phyloP scores from a whole-genome alignment of 2,329 filamentous ascomycete genomes.

The Phialophora verrucosa region DNA sequence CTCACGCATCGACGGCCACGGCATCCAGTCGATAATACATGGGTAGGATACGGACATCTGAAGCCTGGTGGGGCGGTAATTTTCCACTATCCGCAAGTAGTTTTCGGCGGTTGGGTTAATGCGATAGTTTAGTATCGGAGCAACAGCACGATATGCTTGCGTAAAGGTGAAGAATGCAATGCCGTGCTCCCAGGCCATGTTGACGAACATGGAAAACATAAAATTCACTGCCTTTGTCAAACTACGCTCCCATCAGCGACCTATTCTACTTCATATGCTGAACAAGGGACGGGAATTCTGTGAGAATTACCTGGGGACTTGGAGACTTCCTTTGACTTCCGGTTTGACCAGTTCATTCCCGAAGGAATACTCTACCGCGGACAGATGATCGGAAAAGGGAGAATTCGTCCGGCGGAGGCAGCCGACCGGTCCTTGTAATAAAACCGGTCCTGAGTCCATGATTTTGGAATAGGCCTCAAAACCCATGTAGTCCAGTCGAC shows the following conservation, averaged over 20 bases:
- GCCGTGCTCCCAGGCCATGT: slow-evolving; percentile 2
- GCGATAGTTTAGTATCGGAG: slow-evolving; percentile 1
- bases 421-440: neutral
- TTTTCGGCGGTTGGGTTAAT: neutral
- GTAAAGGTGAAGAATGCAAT: slow-evolving; percentile 4
- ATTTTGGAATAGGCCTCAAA: slow-evolving; percentile 3
- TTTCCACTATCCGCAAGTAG: neutral
- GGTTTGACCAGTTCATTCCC: slow-evolving; percentile 2
- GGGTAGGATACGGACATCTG: slow-evolving; percentile 11
- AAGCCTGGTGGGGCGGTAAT: slow-evolving; percentile 14
- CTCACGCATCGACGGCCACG: slow-evolving; percentile 20
- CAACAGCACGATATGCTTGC: slow-evolving; percentile 3
- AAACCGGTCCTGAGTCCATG: neutral
- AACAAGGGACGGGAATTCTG: neutral
- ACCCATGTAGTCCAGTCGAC: neutral
- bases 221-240: slow-evolving; percentile 2
- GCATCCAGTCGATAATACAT: slow-evolving; percentile 20
- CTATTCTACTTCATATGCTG: neutral
- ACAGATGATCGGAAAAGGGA: slow-evolving; percentile 1
- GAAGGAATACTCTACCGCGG: slow-evolving; percentile 3
- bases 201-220: slow-evolving; percentile 2
- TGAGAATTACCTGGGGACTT: neutral
- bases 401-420: slow-evolving; percentile 1
- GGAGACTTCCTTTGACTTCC: neutral
- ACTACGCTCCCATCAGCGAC: neutral